Evolutionary conservation across 306 rosid genomes (phyloP).

Genomic region (Castanospermum australe): DNA sequence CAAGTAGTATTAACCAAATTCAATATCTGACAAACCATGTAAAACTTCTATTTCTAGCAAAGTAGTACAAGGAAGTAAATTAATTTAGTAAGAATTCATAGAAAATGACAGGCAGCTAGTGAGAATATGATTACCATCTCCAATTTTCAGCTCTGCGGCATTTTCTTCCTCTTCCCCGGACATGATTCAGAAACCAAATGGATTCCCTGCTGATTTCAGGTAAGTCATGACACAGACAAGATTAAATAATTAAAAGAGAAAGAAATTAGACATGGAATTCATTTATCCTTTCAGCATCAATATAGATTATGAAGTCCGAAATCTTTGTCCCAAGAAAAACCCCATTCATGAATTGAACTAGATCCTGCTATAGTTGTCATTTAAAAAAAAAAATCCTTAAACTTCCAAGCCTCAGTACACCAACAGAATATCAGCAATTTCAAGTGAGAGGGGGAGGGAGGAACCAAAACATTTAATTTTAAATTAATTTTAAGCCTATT

Average conservation of each 20-base stretch:
- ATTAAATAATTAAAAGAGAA: background rate
- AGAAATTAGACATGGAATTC: background rate
- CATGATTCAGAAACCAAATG: conserved; percentile 41
- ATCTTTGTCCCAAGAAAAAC: background rate
- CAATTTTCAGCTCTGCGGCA: conserved; percentile 95
- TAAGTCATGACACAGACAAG: background rate
- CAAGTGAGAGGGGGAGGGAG: background rate
- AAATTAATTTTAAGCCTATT: too few species aligned
- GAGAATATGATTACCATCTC: conserved; percentile 60
- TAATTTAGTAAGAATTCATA: background rate
- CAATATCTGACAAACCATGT: background rate
- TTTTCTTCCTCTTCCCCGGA: conserved; percentile 96
- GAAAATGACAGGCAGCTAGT: background rate
- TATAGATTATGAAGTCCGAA: background rate
- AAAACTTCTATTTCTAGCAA: background rate
- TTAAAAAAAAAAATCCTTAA: background rate
- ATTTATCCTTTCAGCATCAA: background rate
- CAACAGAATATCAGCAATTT: background rate
- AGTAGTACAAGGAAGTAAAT: background rate
- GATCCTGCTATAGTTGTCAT: too few species aligned
- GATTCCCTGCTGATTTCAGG: background rate
- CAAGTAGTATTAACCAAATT: background rate
- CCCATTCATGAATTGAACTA: background rate
- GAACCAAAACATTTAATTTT: too few species aligned
- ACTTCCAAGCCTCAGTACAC: background rate